phyloP scores from a whole-genome alignment of 2,329 filamentous ascomycete species.

The Fusarium piperis region DNA sequence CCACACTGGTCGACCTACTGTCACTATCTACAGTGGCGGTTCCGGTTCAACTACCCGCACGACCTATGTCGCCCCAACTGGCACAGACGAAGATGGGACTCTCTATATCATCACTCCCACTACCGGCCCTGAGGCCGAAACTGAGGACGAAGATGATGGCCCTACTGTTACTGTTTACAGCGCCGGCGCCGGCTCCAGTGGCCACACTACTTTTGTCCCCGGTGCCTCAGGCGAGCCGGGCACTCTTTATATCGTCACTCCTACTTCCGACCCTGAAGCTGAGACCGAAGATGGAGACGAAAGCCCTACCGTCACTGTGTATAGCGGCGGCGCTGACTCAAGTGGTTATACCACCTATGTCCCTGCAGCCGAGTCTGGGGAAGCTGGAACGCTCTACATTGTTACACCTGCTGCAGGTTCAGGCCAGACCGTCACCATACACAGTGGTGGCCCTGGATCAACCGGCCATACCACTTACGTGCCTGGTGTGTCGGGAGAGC shows the following conservation, averaged over 20 bases:
- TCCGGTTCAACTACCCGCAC: not conserved
- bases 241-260: slow-evolving; percentile 11
- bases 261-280: not conserved
- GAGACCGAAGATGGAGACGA: not conserved
- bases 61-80: not conserved
- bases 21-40: slow-evolving; percentile 10
- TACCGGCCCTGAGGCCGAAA: not conserved
- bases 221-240: not conserved
- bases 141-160: not conserved
- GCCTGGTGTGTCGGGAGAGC: not conserved
- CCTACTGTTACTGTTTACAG: slow-evolving; percentile 15
- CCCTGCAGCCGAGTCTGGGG: not conserved
- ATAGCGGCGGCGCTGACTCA: not conserved
- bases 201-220: not conserved
- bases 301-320: not conserved
- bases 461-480: not conserved
- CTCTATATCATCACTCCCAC: slow-evolving; percentile 15
- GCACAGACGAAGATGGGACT: not conserved
- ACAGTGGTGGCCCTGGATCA: not conserved
- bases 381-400: not conserved
- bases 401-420: not conserved
- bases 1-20: not conserved
- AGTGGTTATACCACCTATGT: not conserved
- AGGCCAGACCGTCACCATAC: not conserved
- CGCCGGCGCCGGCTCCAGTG: not conserved